phyloP scores from a whole-genome alignment of 2,329 filamentous ascomycete genomes.

The Penicillium brevicompactum region DNA sequence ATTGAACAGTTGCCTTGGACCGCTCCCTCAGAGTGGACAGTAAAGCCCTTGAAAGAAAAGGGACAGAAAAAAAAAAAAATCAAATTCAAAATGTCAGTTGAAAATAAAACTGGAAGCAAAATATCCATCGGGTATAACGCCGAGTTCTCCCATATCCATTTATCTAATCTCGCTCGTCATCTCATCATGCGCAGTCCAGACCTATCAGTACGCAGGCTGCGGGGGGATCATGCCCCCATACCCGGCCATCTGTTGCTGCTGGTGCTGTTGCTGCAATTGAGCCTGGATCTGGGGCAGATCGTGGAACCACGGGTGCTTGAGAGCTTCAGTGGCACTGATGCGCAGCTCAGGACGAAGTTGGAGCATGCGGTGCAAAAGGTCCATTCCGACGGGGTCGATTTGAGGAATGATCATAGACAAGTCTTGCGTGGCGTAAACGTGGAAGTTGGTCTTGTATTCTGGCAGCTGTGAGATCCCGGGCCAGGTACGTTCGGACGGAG shows the following conservation, averaged over 20 bases:
- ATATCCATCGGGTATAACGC: conserved; percentile 32
- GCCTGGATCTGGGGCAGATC: conserved; percentile 60
- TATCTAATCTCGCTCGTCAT: conserved; percentile 29
- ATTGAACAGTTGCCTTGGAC: not conserved
- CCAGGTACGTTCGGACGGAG: conserved; percentile 92
- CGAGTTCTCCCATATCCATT: conserved; percentile 32
- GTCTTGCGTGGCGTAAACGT: conserved; percentile 91
- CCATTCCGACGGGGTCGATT: conserved; percentile 83
- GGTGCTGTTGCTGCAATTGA: conserved; percentile 48
- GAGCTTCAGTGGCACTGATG: conserved; percentile 81
- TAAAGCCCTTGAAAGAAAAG: not conserved
- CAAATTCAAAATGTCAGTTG: conserved; percentile 1
- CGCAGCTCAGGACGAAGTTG: conserved; percentile 90
- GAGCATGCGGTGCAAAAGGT: conserved; percentile 86
- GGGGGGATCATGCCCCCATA: conserved; percentile 44
- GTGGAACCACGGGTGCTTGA: conserved; percentile 91
- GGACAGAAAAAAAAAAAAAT: not conserved
- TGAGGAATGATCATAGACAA: conserved; percentile 83
- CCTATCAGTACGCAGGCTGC: conserved; percentile 36
- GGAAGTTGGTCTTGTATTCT: conserved; percentile 96
- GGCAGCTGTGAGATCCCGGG: conserved; percentile 91
- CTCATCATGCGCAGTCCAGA: conserved; percentile 25
- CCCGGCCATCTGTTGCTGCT: conserved; percentile 41
- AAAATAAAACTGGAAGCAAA: conserved; percentile 11
- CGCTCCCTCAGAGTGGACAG: not conserved